These are phyloP conservation scores for Arabidopsis suecica DNA, from an alignment of 345 rosid genomes.

Conservation along the genomic window DNA sequence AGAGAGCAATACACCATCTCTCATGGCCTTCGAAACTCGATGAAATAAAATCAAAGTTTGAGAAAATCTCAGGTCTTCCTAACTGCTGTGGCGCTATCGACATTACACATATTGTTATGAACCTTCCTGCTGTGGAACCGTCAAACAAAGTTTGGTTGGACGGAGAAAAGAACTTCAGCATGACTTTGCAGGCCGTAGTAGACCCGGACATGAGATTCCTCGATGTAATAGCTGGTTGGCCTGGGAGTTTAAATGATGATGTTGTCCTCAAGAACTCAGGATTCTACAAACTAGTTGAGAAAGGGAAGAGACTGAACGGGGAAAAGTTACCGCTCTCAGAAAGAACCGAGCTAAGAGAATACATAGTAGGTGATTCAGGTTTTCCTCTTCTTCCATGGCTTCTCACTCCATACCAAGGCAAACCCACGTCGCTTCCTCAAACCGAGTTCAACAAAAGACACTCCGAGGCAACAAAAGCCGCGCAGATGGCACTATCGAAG, in stretches of 20 bases:
- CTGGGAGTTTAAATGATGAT: constrained; percentile 70
- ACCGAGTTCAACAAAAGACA: constrained; percentile 63
- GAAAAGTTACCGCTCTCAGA: constrained; percentile 52
- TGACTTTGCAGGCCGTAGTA: constrained; percentile 71
- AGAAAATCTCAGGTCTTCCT: constrained; percentile 67
- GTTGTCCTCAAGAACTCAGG: constrained; percentile 64
- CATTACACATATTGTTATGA: constrained; percentile 70
- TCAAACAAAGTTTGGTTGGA: constrained; percentile 68
- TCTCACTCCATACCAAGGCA: constrained; percentile 65
- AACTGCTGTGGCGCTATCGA: constrained; percentile 76
- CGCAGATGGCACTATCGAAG: constrained; percentile 62
- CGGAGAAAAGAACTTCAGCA: constrained; percentile 72
- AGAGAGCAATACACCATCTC: constrained; percentile 66
- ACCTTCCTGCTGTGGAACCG: constrained; percentile 62
- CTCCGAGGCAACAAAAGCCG: constrained; percentile 54
- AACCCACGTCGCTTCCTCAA: constrained; percentile 52
- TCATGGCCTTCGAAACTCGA: constrained; percentile 68
- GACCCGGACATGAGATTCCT: constrained; percentile 75
- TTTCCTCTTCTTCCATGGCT: constrained; percentile 75
- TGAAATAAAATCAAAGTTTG: constrained; percentile 60
- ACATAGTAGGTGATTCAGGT: constrained; percentile 62
- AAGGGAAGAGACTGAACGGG: constrained; percentile 62
- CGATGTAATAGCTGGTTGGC: constrained; percentile 72
- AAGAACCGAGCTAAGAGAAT: constrained; percentile 56
- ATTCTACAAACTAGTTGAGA: constrained; percentile 62